These are phyloP conservation scores for Hypoxylon rubiginosum DNA, from an alignment of 2,329 filamentous ascomycete genomes.

Conservation along the genomic window DNA sequence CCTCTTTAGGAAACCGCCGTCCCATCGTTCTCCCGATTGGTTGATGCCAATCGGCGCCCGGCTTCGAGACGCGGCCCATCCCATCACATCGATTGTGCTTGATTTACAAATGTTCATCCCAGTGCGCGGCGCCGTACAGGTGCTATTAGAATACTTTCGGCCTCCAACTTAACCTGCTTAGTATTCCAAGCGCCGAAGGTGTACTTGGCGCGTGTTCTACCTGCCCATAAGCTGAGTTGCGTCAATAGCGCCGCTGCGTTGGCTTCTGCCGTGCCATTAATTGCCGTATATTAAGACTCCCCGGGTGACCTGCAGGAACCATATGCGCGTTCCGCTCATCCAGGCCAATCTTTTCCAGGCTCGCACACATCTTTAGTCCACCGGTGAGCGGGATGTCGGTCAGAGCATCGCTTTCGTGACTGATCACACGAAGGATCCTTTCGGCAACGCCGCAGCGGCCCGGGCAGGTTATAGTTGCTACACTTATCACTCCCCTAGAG, in stretches of 20 bases:
- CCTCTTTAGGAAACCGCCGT: slow-evolving; percentile 39
- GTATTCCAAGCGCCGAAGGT: slow-evolving; percentile 1
- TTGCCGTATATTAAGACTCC: slow-evolving; percentile 38
- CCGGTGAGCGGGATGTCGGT: slow-evolving; percentile 42
- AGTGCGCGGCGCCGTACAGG: not conserved
- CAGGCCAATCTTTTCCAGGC: slow-evolving; percentile 38
- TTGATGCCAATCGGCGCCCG: slow-evolving; percentile 30
- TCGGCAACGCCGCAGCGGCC: slow-evolving; percentile 43
- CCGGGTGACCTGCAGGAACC: slow-evolving; percentile 42
- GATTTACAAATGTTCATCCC: slow-evolving; percentile 4
- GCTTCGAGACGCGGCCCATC: slow-evolving; percentile 35
- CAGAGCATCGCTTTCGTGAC: slow-evolving; percentile 32
- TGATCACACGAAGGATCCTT: slow-evolving; percentile 41
- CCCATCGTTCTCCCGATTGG: slow-evolving; percentile 34
- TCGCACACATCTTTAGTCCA: slow-evolving; percentile 33
- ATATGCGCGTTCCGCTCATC: slow-evolving; percentile 31
- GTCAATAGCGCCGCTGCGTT: slow-evolving; percentile 31
- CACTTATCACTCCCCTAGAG: slow-evolving; percentile 21
- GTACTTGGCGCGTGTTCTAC: slow-evolving; percentile 20
- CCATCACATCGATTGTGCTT: slow-evolving; percentile 12
- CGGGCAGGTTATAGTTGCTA: slow-evolving; percentile 32
- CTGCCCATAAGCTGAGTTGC: slow-evolving; percentile 38
- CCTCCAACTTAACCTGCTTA: not conserved
- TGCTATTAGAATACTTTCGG: not conserved
- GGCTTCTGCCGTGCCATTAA: slow-evolving; percentile 36